Evolutionary conservation across 169 alveolate species (phyloP).

Genomic region (Amoebophrya sp.): DNA sequence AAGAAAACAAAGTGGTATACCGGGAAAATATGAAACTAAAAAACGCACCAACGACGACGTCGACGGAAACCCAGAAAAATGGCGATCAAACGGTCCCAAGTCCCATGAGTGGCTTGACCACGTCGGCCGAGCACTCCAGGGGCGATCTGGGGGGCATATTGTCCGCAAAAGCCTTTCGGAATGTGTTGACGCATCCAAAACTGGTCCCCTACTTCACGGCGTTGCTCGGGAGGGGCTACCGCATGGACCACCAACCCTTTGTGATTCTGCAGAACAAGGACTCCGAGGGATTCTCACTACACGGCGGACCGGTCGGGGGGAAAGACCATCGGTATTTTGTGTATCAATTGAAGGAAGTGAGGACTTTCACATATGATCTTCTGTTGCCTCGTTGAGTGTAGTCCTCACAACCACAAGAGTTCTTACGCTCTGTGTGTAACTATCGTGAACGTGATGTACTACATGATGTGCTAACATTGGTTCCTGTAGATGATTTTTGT

Average conservation of each 20-base stretch:
- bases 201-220: background rate
- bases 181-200: background rate
- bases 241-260: conserved; percentile 15
- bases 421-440: too few species aligned
- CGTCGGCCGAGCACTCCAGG: background rate
- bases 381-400: too few species aligned
- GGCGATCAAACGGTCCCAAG: too few species aligned
- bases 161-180: background rate
- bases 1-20: background rate
- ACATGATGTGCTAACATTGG: too few species aligned
- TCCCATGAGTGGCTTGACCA: background rate
- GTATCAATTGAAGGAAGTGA: too few species aligned
- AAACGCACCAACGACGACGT: background rate
- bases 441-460: too few species aligned
- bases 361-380: too few species aligned
- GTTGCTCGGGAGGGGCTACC: background rate
- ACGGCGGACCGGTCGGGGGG: conserved; percentile 25
- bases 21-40: background rate
- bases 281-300: background rate
- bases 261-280: conserved; percentile 7
- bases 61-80: too few species aligned
- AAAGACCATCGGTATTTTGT: background rate
- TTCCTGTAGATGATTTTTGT: too few species aligned
- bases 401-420: too few species aligned
- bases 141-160: background rate